phyloP scores from a whole-genome alignment of 2,329 filamentous ascomycete species.

The Epichloe coenophiala region DNA sequence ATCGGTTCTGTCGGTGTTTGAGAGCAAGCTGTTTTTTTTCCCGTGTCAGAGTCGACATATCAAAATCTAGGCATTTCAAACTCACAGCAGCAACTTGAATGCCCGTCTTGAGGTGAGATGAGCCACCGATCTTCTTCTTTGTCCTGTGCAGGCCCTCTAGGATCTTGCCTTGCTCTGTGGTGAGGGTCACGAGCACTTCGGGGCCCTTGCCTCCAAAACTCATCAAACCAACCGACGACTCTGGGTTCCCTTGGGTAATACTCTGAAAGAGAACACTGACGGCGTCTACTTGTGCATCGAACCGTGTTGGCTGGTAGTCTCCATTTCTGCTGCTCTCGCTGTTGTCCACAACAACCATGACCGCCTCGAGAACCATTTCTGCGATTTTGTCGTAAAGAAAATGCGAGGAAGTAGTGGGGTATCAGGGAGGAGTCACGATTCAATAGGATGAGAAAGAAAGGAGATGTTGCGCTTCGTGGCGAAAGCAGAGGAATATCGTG shows the following conservation, averaged over 20 bases:
- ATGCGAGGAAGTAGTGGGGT: not conserved
- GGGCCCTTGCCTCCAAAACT: conserved; percentile 98
- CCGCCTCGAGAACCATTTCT: conserved; percentile 97
- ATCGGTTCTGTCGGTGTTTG: conserved; percentile 97
- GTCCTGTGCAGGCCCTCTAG: conserved; percentile 84
- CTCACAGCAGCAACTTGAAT: conserved; percentile 91
- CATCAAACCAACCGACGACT: conserved; percentile 95
- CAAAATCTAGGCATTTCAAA: not conserved
- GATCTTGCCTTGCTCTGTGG: conserved; percentile 91
- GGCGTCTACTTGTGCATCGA: conserved; percentile 90
- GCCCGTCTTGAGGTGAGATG: conserved; percentile 76
- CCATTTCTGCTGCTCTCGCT: conserved; percentile 97
- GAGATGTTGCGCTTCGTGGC: not conserved
- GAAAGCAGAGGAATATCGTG: not conserved
- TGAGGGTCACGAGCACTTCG: conserved; percentile 91
- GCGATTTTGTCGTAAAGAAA: conserved; percentile 17
- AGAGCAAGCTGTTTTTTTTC: conserved; percentile 58
- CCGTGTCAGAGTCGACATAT: not conserved
- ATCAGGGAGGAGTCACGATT: too few species aligned
- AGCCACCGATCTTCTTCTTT: conserved; percentile 79
- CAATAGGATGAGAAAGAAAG: not conserved
- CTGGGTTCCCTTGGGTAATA: conserved; percentile 89
- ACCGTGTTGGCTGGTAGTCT: conserved; percentile 81
- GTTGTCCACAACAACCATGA: conserved; percentile 99
- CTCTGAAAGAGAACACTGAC: conserved; percentile 91